Evolutionary conservation across 495 filamentous ascomycete genomes (phyloP).

Genomic region (Polyplosphaeria fusca): DNA sequence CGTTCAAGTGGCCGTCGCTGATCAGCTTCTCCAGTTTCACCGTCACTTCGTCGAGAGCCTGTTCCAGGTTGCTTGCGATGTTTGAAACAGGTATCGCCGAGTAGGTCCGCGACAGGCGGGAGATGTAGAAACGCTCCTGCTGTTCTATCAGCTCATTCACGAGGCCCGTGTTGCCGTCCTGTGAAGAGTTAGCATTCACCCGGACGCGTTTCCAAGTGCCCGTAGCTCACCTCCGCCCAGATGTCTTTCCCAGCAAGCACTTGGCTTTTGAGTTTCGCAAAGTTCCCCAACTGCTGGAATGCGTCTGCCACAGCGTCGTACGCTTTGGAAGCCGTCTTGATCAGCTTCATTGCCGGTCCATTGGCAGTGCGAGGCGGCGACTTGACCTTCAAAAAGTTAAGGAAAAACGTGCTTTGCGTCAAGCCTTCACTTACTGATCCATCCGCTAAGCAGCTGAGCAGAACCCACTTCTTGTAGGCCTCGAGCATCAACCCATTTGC

Average conservation of each 20-base stretch:
- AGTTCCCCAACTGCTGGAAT: conserved; percentile 58
- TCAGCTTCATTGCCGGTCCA: conserved; percentile 52
- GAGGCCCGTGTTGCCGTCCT: conserved; percentile 58
- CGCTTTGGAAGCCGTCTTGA: conserved; percentile 59
- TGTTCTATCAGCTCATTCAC: conserved; percentile 51
- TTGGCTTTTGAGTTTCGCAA: conserved; percentile 57
- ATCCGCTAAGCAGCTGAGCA: conserved; percentile 68
- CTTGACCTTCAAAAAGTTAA: too few species aligned
- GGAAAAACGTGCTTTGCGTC: too few species aligned
- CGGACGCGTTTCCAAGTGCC: too few species aligned
- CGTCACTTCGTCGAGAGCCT: conserved; percentile 21
- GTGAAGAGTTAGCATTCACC: conserved; percentile 6
- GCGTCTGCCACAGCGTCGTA: conserved; percentile 67
- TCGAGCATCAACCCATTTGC: conserved; percentile 78
- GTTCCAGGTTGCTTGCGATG: conserved; percentile 33
- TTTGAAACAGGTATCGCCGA: conserved; percentile 38
- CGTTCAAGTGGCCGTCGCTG: conserved; percentile 32
- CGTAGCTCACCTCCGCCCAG: conserved; percentile 58
- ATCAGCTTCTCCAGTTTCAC: conserved; percentile 35
- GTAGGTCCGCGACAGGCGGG: conserved; percentile 40
- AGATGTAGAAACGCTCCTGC: conserved; percentile 48
- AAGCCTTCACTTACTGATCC: conserved; percentile 60
- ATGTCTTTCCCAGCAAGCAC: conserved; percentile 51
- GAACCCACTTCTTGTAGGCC: conserved; percentile 88
- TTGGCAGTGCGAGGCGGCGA: conserved; percentile 47